These are phyloP conservation scores for Geotrichum klebahnii DNA, from an alignment of 1,139 yeast genomes.

Conservation along the genomic window DNA sequence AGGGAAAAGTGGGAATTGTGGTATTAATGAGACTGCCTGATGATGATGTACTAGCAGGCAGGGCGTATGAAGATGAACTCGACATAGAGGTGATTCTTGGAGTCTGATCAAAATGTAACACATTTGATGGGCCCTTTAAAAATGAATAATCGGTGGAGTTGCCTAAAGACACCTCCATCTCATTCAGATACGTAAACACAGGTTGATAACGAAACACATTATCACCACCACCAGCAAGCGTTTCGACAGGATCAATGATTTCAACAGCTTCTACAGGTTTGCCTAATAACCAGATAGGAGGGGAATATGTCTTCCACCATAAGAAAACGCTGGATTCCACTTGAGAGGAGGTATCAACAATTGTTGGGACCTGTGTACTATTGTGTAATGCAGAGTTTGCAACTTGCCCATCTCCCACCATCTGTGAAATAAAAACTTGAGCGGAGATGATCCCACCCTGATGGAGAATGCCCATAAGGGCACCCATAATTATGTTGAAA, in stretches of 20 bases:
- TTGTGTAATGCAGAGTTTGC: background rate
- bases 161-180: conserved; percentile 31
- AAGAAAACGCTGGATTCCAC: conserved; percentile 41
- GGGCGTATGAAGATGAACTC: background rate
- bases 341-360: background rate
- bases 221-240: conserved; percentile 30
- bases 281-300: conserved; percentile 84
- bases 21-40: background rate
- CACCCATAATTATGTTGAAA: conserved; percentile 58
- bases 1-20: background rate
- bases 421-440: conserved; percentile 40
- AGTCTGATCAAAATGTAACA: background rate
- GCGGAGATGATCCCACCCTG: conserved; percentile 88
- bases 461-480: conserved; percentile 75
- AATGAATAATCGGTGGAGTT: background rate
- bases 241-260: conserved; percentile 28
- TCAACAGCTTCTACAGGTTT: conserved; percentile 32
- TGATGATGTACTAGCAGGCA: background rate
- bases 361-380: background rate
- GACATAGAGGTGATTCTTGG: background rate
- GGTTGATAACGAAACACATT: conserved; percentile 39
- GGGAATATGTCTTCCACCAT: conserved; percentile 95
- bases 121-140: conserved; percentile 6
- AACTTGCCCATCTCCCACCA: background rate
- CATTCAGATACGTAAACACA: conserved; percentile 37